These are phyloP conservation scores for Cyphellophora attinorum DNA, from an alignment of 2,329 filamentous ascomycete genomes.

Conservation along the genomic window DNA sequence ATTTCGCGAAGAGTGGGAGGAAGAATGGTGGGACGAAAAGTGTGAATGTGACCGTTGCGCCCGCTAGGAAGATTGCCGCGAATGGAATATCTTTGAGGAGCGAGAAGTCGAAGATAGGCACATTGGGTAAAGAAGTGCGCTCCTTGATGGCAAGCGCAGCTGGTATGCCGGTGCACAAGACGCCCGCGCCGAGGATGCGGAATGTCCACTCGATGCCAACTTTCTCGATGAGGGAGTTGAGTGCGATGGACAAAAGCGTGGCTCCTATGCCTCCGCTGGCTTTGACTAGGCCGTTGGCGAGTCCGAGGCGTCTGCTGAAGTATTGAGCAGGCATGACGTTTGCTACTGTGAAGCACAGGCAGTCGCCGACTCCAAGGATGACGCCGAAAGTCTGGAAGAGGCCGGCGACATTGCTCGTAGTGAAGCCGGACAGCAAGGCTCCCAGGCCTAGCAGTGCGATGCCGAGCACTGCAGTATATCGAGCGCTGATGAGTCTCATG, in stretches of 20 bases:
- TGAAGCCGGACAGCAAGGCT: no score
- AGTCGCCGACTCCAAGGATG: no score
- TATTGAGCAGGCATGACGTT: slow-evolving; percentile 44
- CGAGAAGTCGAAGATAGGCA: slow-evolving; percentile 40
- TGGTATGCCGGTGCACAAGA: slow-evolving; percentile 45
- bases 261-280: slow-evolving; percentile 49
- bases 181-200: slow-evolving; percentile 43
- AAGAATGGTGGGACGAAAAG: slow-evolving; percentile 54
- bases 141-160: slow-evolving; percentile 46
- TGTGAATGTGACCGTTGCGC: slow-evolving; percentile 49
- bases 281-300: slow-evolving; percentile 48
- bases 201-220: slow-evolving; percentile 44
- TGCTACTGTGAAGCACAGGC: no score
- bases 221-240: slow-evolving; percentile 38
- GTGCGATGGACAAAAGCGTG: slow-evolving; percentile 40
- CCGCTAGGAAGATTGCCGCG: slow-evolving; percentile 42
- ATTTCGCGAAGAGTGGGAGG: no score
- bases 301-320: slow-evolving; percentile 43
- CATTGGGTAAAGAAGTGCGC: no score
- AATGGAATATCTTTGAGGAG: slow-evolving; percentile 46
- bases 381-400: no score
- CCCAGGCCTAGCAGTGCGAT: no score
- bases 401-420: no score
- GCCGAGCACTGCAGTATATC: no score
- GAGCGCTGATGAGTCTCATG: no score